phyloP scores from a whole-genome alignment of 2,329 filamentous ascomycete genomes.

The Anthostomella pinea region DNA sequence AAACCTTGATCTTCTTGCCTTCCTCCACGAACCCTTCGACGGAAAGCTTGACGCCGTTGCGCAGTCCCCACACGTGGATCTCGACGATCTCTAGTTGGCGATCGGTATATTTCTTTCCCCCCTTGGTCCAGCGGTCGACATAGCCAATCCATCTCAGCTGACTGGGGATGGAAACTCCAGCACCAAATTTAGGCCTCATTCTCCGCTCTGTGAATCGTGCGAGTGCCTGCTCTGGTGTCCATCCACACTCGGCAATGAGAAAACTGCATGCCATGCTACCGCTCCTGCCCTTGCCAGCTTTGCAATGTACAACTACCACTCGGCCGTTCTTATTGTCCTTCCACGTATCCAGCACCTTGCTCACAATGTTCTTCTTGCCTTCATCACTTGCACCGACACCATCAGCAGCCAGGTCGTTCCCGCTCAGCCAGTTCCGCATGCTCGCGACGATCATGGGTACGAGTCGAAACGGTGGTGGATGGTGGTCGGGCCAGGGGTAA shows the following conservation, averaged over 20 bases:
- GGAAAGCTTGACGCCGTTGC: slow-evolving; percentile 82
- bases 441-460: slow-evolving; percentile 86
- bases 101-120: slow-evolving; percentile 78
- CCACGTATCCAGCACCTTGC: slow-evolving; percentile 28
- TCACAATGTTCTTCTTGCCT: slow-evolving; percentile 23
- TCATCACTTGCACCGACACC: slow-evolving; percentile 13
- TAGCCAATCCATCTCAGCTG: slow-evolving; percentile 87
- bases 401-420: slow-evolving; percentile 41
- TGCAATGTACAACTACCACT: slow-evolving; percentile 92
- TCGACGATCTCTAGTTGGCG: slow-evolving; percentile 81
- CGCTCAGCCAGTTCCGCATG: slow-evolving; percentile 84
- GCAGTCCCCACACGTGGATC: slow-evolving; percentile 83
- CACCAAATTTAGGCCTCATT: slow-evolving; percentile 86
- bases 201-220: slow-evolving; percentile 70
- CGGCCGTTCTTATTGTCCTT: slow-evolving; percentile 43
- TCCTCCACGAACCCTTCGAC: slow-evolving; percentile 87
- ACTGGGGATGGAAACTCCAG: slow-evolving; percentile 88
- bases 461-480: slow-evolving; percentile 87
- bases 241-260: slow-evolving; percentile 78
- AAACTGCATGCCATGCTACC: slow-evolving; percentile 88
- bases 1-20: slow-evolving; percentile 78
- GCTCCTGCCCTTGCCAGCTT: slow-evolving; percentile 91
- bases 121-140: slow-evolving; percentile 78
- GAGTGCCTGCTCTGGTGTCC: slow-evolving; percentile 52
- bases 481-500: slow-evolving; percentile 96